Conservation (phyloP, 768 basidiomycete genomes). For the Neoboletus brunneissimus region DNA sequence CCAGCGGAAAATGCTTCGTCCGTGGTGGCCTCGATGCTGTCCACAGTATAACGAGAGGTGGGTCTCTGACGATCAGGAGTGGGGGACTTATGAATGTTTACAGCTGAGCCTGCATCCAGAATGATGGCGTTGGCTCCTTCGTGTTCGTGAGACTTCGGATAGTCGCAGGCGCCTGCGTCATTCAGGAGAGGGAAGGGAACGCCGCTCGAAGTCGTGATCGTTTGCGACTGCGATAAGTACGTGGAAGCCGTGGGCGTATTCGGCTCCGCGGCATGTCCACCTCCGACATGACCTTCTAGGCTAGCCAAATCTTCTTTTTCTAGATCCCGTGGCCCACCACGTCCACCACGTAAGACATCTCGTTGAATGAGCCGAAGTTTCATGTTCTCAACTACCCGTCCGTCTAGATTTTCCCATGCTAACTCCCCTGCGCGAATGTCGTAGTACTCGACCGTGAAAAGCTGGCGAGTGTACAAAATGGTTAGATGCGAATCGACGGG, state of each 20-base stretch:
- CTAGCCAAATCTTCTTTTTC: slow-evolving; percentile 29
- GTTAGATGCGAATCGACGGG: slow-evolving; percentile 15
- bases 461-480: slow-evolving; percentile 20
- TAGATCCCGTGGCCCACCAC: slow-evolving; percentile 20
- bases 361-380: slow-evolving; percentile 44
- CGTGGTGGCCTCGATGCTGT: slow-evolving; percentile 13
- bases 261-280: slow-evolving; percentile 36
- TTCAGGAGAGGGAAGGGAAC: slow-evolving; percentile 26
- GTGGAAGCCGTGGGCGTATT: slow-evolving; percentile 35
- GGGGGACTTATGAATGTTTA: slow-evolving; percentile 9
- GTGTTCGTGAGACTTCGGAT: slow-evolving; percentile 20
- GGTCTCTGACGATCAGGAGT: slow-evolving; percentile 20
- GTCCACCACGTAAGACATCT: slow-evolving; percentile 24
- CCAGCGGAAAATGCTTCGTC: slow-evolving; percentile 15
- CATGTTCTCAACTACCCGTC: slow-evolving; percentile 49
- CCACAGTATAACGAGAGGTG: slow-evolving; percentile 16
- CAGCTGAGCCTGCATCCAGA: slow-evolving; percentile 8
- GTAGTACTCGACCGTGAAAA: slow-evolving; percentile 64
- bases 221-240: slow-evolving; percentile 34
- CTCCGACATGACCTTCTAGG: slow-evolving; percentile 31
- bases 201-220: slow-evolving; percentile 21
- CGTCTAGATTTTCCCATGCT: slow-evolving; percentile 52
- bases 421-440: slow-evolving; percentile 57
- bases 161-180: slow-evolving; percentile 19
- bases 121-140: slow-evolving; percentile 16